Evolutionary conservation across 2,329 filamentous ascomycete genomes (phyloP).

Genomic region (Ascochyta lentis): DNA sequence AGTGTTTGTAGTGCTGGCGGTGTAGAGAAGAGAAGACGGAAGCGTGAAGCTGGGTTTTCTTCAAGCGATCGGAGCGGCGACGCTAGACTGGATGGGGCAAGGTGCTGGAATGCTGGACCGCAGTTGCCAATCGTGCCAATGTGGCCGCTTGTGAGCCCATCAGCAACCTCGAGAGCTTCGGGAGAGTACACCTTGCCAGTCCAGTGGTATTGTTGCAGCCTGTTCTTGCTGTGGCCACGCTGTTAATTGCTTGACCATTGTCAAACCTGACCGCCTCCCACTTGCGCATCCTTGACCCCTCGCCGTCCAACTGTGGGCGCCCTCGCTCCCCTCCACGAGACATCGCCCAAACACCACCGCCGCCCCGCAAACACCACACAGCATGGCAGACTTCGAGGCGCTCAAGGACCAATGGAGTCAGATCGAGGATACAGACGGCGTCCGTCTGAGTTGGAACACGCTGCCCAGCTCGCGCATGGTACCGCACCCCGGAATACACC

Average conservation of each 20-base stretch:
- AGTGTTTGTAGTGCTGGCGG: conserved; percentile 66
- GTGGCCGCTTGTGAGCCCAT: conserved; percentile 35
- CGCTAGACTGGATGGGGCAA: conserved; percentile 34
- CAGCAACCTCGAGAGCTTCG: conserved; percentile 24
- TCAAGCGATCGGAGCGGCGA: no score
- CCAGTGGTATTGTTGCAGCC: conserved; percentile 32
- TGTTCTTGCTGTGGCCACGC: conserved; percentile 21
- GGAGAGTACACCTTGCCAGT: conserved; percentile 33
- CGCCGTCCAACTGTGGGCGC: conserved; percentile 42
- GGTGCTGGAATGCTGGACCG: conserved; percentile 21
- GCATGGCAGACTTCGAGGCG: conserved; percentile 85
- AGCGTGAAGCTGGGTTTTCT: conserved; percentile 41
- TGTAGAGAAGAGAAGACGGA: conserved; percentile 54
- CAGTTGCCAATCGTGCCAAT: conserved; percentile 29
- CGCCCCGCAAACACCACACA: conserved; percentile 34
- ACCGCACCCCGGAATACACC: conserved; percentile 19
- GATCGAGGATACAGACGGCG: conserved; percentile 93
- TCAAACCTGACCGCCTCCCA: conserved; percentile 5
- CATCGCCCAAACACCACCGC: conserved; percentile 20
- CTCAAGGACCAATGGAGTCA: conserved; percentile 97
- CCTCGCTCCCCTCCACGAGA: conserved; percentile 39
- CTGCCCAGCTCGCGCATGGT: conserved; percentile 97
- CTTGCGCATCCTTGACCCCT: conserved; percentile 30
- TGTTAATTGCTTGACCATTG: conserved; percentile 19
- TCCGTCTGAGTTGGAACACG: conserved; percentile 97